Conservation (phyloP, 2,329 filamentous ascomycete genomes). For the Aspergillus persii region DNA sequence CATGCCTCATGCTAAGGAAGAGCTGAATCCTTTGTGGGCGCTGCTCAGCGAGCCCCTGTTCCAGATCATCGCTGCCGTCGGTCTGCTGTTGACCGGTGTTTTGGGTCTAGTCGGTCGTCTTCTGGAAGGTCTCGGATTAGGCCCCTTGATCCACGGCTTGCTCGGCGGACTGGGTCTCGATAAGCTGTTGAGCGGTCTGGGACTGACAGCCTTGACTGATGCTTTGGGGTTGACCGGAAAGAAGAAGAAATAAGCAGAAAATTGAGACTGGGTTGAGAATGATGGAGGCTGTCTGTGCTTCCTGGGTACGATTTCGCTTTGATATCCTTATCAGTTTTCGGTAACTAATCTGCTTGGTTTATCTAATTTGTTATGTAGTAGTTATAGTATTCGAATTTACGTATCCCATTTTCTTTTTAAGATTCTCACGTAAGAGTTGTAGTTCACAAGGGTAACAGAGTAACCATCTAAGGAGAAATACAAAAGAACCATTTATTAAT, state of each 20-base stretch:
- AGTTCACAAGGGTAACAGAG: not conserved
- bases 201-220: conserved; percentile 50
- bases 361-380: not conserved
- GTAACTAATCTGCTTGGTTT: not conserved
- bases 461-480: too few species aligned
- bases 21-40: conserved; percentile 85
- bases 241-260: conserved; percentile 36
- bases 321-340: not conserved
- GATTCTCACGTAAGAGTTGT: too few species aligned
- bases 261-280: not conserved
- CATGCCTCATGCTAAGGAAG: conserved; percentile 93
- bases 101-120: conserved; percentile 79
- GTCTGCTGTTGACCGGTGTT: conserved; percentile 77
- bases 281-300: not conserved
- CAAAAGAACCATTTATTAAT: too few species aligned
- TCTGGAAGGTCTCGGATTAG: conserved; percentile 76
- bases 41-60: conserved; percentile 73
- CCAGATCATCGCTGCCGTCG: conserved; percentile 89
- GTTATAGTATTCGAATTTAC: not conserved
- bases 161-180: conserved; percentile 70
- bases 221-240: conserved; percentile 47
- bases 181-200: conserved; percentile 49
- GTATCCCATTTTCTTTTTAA: too few species aligned
- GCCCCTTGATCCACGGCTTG: conserved; percentile 74
- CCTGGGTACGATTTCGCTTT: not conserved